Evolutionary conservation across 805 yeast species (phyloP).

Genomic region (Lachancea sp.): DNA sequence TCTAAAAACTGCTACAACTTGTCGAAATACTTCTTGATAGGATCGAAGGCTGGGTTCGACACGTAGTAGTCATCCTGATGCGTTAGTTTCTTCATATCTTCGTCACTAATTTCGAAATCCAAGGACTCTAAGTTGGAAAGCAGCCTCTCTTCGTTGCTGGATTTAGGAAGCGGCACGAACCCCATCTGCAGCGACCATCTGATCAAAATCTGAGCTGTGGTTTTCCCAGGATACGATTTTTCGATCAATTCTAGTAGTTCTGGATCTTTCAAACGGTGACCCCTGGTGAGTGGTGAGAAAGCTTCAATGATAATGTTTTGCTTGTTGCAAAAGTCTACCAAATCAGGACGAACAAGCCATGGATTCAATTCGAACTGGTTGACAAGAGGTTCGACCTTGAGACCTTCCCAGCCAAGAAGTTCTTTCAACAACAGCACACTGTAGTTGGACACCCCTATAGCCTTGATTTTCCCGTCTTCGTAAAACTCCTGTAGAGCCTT

Average conservation of each 20-base stretch:
- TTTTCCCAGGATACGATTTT: conserved; percentile 44
- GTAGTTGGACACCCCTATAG: conserved; percentile 76
- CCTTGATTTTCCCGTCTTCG: conserved; percentile 51
- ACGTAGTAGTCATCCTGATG: conserved; percentile 4
- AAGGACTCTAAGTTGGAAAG: conserved; percentile 46
- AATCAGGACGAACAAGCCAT: conserved; percentile 60
- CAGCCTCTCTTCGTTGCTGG: conserved; percentile 54
- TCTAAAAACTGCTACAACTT: not conserved
- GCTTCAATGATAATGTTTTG: conserved; percentile 57
- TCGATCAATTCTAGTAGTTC: conserved; percentile 44
- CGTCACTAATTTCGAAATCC: conserved; percentile 7
- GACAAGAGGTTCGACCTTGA: conserved; percentile 60
- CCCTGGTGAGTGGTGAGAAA: conserved; percentile 58
- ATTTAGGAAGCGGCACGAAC: conserved; percentile 66
- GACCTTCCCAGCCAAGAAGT: conserved; percentile 46
- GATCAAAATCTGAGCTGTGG: conserved; percentile 57
- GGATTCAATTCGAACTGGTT: conserved; percentile 84
- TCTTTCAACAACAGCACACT: conserved; percentile 44
- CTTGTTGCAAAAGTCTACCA: conserved; percentile 48
- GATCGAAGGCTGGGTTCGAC: conserved; percentile 2
- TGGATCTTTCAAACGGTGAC: conserved; percentile 42
- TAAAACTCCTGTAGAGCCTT: conserved; percentile 62
- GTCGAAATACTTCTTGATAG: conserved; percentile 2
- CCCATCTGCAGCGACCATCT: conserved; percentile 76
- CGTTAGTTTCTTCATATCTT: conserved; percentile 6